A percentile compares a stretch with the other conserved stretches of the same genome.
These are phyloP conservation scores for Boletus hoseneyae DNA, from an alignment of 1,284 basidiomycete species.

Conservation along the genomic window DNA sequence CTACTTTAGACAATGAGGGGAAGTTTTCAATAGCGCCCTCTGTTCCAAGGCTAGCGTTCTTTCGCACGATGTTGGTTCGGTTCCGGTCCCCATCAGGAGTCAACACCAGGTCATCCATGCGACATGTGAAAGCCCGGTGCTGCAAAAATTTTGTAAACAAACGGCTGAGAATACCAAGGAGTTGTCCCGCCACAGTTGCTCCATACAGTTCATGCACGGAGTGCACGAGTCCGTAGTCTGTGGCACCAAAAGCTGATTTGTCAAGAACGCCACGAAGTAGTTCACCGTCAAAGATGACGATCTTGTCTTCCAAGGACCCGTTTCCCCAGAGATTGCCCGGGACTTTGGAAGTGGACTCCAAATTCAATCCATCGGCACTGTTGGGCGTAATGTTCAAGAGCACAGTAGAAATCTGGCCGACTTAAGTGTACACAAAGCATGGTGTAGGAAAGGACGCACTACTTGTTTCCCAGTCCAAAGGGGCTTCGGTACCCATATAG, in stretches of 20 bases:
- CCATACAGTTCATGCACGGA: slow-evolving; percentile 99
- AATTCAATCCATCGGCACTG: slow-evolving; percentile 80
- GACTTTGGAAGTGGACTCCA: slow-evolving; percentile 86
- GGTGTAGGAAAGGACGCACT: slow-evolving; percentile 45
- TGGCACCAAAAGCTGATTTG: slow-evolving; percentile 97
- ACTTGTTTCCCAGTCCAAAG: slow-evolving; percentile 99
- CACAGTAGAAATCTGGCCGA: slow-evolving; percentile 81
- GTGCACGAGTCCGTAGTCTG: slow-evolving; percentile 95
- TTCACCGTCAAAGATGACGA: slow-evolving; percentile 92
- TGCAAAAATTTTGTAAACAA: slow-evolving; percentile 97
- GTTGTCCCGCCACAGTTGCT: slow-evolving; percentile 81
- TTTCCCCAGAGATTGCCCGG: slow-evolving; percentile 82
- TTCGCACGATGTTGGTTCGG: slow-evolving; percentile 68
- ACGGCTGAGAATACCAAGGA: slow-evolving; percentile 91
- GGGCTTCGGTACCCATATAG: slow-evolving; percentile 88
- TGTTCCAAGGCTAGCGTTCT: slow-evolving; percentile 74
- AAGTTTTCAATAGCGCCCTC: slow-evolving; percentile 90
- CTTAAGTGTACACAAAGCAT: slow-evolving; percentile 2
- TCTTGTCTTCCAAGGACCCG: slow-evolving; percentile 79
- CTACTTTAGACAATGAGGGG: slow-evolving; percentile 57
- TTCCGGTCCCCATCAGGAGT: slow-evolving; percentile 78
- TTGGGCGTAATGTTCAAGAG: slow-evolving; percentile 88
- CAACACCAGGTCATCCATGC: slow-evolving; percentile 97
- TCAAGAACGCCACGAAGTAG: slow-evolving; percentile 92
- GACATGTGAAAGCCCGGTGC: slow-evolving; percentile 96